Evolutionary conservation across 805 yeast species (phyloP).

Genomic region (Monosporozyma aerobia): DNA sequence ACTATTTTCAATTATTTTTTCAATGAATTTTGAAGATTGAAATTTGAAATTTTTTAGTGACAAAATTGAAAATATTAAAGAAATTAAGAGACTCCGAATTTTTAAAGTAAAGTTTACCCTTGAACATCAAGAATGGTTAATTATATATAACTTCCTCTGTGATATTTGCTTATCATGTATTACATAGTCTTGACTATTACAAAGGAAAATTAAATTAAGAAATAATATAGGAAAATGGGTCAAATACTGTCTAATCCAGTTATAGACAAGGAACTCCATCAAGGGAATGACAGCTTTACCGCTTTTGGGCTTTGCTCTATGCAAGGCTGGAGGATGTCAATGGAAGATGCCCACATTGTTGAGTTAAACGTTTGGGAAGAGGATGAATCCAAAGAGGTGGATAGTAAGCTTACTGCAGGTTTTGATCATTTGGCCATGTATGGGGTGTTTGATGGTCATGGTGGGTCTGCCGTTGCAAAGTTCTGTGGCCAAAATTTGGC

Average conservation of each 20-base stretch:
- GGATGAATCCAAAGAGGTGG: constrained; percentile 5
- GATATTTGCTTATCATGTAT: too few species aligned
- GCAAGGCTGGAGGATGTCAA: constrained; percentile 99
- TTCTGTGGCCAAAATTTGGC: constrained; percentile 77
- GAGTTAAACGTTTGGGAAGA: constrained; percentile 9
- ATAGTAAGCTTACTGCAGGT: constrained; percentile 9
- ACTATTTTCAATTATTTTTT: not conserved
- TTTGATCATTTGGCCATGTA: constrained; percentile 61
- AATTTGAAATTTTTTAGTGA: not conserved
- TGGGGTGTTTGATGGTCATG: constrained; percentile 96
- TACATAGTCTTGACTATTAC: too few species aligned
- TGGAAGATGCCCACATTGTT: constrained; percentile 92
- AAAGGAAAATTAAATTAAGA: not conserved
- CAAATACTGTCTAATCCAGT: constrained; percentile 93
- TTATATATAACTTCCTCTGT: too few species aligned
- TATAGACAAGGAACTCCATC: constrained; percentile 58
- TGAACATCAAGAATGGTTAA: not conserved
- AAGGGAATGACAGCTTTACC: constrained; percentile 55
- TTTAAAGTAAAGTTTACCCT: not conserved
- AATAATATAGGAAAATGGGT: constrained; percentile 53
- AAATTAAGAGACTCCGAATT: not conserved
- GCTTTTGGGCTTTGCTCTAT: constrained; percentile 82
- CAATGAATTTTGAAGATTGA: not conserved
- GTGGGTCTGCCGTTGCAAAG: constrained; percentile 83
- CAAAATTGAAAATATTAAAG: not conserved